Evolutionary conservation across 345 rosid genomes (phyloP), one percentile per base, ranked within the genome.

Genomic region (Limnanthes douglasii): DNA sequence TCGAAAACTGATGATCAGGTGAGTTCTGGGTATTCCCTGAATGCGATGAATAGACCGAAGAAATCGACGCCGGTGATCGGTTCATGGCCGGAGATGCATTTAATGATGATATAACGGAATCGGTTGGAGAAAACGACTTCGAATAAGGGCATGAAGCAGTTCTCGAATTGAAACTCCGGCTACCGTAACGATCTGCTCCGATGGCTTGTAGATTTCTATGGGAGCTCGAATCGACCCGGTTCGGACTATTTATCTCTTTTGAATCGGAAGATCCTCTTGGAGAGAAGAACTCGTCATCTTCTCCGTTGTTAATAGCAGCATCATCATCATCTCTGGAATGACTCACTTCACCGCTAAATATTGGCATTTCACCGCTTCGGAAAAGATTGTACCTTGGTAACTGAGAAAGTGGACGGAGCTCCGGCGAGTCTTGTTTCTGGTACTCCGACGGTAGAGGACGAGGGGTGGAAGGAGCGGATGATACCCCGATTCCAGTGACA

Each of bases 321-420:
- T 54, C 60, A 6, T 41, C 48, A 34, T 39, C 52, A 29, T 45
- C 49, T 34, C 42, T 50, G 29, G 58, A 43, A 42, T 56, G 30
- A 15, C 54, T 43, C 10, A 40, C 64, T 24, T 48, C 55, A 2
- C 40, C 57, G 23, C 46, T 54, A 18, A n/a, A 27, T 10, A 15
- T 49, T 26, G 44, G 40, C 45, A 51, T 63, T 33, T 65, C 72
- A 23, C 68, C 63, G 25, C 75, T 74, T 32, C 48, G 48, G 49
- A 28, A 65, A 26, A 48, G 13, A 6, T 56, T 64, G 27, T 55
- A 34, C 30, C 66, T 65, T 4, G 93, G 99, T 31, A 81, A 61
- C 13, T 94, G 93, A n/a, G 94, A 94, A 18, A 92, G 62, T 5
- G 94, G 98, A 23, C 53, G 80, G 30, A 90, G 77, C 71, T 90